A percentile compares a stretch with the other conserved stretches of the same genome.
Evolutionary conservation across 2,329 filamentous ascomycete genomes (phyloP).

Genomic region (Fusarium buharicum): DNA sequence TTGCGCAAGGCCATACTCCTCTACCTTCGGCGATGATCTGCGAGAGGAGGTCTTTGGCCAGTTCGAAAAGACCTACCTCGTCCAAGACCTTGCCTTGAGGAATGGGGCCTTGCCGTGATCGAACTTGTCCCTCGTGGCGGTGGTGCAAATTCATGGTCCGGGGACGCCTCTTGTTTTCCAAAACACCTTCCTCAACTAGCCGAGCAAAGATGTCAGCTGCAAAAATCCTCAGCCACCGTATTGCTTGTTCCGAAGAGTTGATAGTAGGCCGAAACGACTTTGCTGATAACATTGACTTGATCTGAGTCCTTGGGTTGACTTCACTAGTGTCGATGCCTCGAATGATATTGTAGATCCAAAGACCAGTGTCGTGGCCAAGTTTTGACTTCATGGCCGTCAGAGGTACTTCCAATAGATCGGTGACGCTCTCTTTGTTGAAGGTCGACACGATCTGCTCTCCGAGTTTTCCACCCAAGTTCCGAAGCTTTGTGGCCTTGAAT

Average conservation of each 20-base stretch:
- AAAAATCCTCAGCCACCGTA: constrained; percentile 91
- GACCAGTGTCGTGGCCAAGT: constrained; percentile 84
- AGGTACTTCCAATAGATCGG: constrained; percentile 76
- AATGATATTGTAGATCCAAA: constrained; percentile 86
- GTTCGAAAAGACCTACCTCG: constrained; percentile 76
- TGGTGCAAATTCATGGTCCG: constrained; percentile 88
- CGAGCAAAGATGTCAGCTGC: constrained; percentile 89
- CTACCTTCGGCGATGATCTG: constrained; percentile 82
- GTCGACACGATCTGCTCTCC: constrained; percentile 85
- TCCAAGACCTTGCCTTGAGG: constrained; percentile 78
- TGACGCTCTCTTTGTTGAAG: constrained; percentile 83
- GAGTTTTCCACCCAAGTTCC: constrained; percentile 93
- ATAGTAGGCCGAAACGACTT: constrained; percentile 93
- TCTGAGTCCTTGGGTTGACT: constrained; percentile 89
- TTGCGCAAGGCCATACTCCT: constrained; percentile 86
- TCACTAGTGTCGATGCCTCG: constrained; percentile 88
- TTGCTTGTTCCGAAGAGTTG: constrained; percentile 78
- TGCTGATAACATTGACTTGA: constrained; percentile 96
- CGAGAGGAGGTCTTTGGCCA: constrained; percentile 79
- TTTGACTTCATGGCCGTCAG: constrained; percentile 80
- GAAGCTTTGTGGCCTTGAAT: constrained; percentile 95
- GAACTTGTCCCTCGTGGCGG: constrained; percentile 76
- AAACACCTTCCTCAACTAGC: constrained; percentile 87
- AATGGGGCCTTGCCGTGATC: constrained; percentile 80
- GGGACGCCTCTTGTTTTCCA: constrained; percentile 87